Percentiles rank a stretch among this genome's conserved stretches.
phyloP scores from a whole-genome alignment of 768 basidiomycete species.

The Clitopilus passeckerianus region DNA sequence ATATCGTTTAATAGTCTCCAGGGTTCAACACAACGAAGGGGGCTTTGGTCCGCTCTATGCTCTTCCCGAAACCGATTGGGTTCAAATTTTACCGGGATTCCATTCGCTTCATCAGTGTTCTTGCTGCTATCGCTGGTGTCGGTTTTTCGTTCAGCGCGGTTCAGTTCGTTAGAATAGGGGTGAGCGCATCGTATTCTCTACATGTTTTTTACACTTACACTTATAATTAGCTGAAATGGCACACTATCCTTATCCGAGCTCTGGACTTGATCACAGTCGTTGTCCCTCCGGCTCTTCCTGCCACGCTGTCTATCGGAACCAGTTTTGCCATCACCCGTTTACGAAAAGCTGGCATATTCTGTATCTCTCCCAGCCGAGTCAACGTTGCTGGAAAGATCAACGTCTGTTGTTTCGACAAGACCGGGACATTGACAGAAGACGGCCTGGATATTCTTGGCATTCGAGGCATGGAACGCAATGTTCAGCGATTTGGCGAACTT shows the following conservation, averaged over 20 bases:
- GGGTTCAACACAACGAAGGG: conserved; percentile 98
- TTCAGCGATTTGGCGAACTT: conserved; percentile 84
- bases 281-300: conserved; percentile 95
- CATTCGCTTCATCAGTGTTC: conserved; percentile 84
- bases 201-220: conserved; percentile 1
- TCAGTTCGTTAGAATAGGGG: conserved; percentile 88
- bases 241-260: conserved; percentile 87
- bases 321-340: conserved; percentile 90
- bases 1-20: conserved; percentile 15
- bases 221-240: conserved; percentile 68
- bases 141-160: conserved; percentile 91
- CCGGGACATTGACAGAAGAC: conserved; percentile 97
- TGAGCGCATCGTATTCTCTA: conserved; percentile 22
- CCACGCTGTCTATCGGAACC: conserved; percentile 95
- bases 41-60: conserved; percentile 91
- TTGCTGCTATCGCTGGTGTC: conserved; percentile 84
- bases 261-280: conserved; percentile 96
- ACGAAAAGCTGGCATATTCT: conserved; percentile 85
- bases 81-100: conserved; percentile 98
- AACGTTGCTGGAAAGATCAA: conserved; percentile 96
- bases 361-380: conserved; percentile 93
- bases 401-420: conserved; percentile 98
- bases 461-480: conserved; percentile 73
- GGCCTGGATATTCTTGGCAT: conserved; percentile 96
- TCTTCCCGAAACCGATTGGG: conserved; percentile 97